Evolutionary conservation across 2,329 filamentous ascomycete species (phyloP).

Genomic region (Phialophora expanda): DNA sequence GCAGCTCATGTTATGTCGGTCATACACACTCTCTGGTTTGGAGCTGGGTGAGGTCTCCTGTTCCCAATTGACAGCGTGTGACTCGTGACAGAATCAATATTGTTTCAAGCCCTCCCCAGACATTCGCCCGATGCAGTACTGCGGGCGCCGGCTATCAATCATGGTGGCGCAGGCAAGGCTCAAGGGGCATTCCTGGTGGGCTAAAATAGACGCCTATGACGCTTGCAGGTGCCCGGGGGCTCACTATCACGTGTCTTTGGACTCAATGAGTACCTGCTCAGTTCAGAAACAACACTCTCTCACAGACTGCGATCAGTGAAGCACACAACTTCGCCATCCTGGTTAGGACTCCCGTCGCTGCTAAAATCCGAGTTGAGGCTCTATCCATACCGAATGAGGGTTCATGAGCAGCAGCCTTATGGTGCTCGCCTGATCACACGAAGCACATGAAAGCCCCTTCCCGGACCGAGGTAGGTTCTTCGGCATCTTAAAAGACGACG

Average conservation of each 20-base stretch:
- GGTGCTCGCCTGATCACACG: neutral
- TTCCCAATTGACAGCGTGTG: neutral
- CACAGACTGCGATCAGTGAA: neutral
- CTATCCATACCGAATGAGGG: neutral
- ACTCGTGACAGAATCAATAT: constrained; percentile 15
- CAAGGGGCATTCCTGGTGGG: constrained; percentile 12
- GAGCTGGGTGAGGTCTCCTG: neutral
- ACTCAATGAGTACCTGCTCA: neutral
- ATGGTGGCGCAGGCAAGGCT: constrained; percentile 12
- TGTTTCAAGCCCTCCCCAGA: constrained; percentile 16
- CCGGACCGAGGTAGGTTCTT: constrained; percentile 18
- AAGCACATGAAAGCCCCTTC: constrained; percentile 8
- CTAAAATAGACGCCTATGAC: constrained; percentile 8
- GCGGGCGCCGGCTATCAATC: constrained; percentile 11
- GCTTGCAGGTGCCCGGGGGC: neutral
- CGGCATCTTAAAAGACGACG: neutral
- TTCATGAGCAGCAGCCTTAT: neutral
- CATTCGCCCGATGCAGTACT: constrained; percentile 15
- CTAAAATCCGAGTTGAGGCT: neutral
- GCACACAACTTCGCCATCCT: neutral
- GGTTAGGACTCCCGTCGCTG: neutral
- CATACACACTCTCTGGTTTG: neutral
- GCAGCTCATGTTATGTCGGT: neutral
- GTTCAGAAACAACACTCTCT: neutral
- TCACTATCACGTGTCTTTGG: neutral